Conservation (phyloP, 1,139 yeast genomes). For the Nematodospora anomalae region DNA sequence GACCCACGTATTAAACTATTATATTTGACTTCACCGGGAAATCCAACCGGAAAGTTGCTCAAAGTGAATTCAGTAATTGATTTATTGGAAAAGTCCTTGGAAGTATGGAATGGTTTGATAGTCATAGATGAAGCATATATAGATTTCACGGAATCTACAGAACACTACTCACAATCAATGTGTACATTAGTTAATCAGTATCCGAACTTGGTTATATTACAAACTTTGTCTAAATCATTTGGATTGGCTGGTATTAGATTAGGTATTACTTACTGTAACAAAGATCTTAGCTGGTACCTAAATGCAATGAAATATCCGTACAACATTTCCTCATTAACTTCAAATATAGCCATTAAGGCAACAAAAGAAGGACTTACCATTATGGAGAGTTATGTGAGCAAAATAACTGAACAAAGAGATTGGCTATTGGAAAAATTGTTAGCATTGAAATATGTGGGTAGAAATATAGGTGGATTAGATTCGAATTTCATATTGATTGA, state of each 20-base stretch:
- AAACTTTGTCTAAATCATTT: constrained; percentile 90
- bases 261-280: constrained; percentile 72
- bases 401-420: constrained; percentile 56
- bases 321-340: constrained; percentile 81
- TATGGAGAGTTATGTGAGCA: constrained; percentile 57
- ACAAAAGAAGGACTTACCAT: constrained; percentile 54
- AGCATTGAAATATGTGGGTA: constrained; percentile 61
- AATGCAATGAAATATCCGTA: constrained; percentile 96
- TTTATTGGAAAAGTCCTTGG: constrained; percentile 45
- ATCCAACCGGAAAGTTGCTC: constrained; percentile 81
- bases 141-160: constrained; percentile 51
- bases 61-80: constrained; percentile 48
- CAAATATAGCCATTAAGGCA: constrained; percentile 76
- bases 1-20: constrained; percentile 70
- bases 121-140: constrained; percentile 95
- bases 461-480: constrained; percentile 81
- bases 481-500: constrained; percentile 82
- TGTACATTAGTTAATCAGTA: constrained; percentile 80
- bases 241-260: constrained; percentile 93
- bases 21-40: constrained; percentile 97
- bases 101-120: constrained; percentile 71
- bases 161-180: constrained; percentile 50
- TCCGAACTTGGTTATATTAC: constrained; percentile 84
- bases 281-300: constrained; percentile 60
- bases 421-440: constrained; percentile 54